These are phyloP conservation scores for Penicillium sp. DNA, from an alignment of 2,329 filamentous ascomycete species.

Conservation along the genomic window DNA sequence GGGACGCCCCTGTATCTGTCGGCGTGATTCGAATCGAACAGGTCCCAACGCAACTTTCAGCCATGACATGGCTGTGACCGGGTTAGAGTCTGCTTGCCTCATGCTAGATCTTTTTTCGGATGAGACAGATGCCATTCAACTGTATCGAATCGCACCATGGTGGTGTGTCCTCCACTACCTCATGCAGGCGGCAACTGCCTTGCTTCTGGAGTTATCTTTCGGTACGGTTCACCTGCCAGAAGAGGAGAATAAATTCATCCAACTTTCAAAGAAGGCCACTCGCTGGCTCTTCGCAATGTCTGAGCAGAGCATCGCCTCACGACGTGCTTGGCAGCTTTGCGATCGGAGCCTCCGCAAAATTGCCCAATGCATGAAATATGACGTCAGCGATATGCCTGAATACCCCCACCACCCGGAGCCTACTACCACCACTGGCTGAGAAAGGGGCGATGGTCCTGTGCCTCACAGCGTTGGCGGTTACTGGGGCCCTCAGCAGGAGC, in stretches of 20 bases:
- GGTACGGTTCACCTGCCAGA: constrained; percentile 46
- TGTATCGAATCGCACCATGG: constrained; percentile 47
- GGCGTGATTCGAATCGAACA: constrained; percentile 39
- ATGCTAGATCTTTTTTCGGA: constrained; percentile 47
- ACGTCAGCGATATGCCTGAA: constrained; percentile 37
- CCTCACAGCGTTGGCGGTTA: not conserved
- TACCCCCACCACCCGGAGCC: constrained; percentile 19
- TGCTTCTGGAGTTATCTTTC: constrained; percentile 50
- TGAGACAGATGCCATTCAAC: constrained; percentile 41
- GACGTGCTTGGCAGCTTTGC: constrained; percentile 47
- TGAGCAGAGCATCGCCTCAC: constrained; percentile 40
- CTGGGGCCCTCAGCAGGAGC: constrained; percentile 17
- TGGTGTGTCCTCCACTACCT: constrained; percentile 49
- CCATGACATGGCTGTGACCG: constrained; percentile 40
- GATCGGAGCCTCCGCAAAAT: constrained; percentile 38
- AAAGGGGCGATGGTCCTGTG: not conserved
- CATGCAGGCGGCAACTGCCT: constrained; percentile 47
- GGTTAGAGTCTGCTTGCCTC: constrained; percentile 41
- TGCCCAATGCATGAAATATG: constrained; percentile 37
- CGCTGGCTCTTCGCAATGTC: constrained; percentile 48
- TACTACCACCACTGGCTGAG: constrained; percentile 10
- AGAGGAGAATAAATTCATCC: constrained; percentile 39
- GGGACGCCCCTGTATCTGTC: constrained; percentile 49
- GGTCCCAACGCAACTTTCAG: constrained; percentile 37
- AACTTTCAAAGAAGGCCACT: constrained; percentile 43